These are phyloP conservation scores for Penicillium sp. DNA, from an alignment of 2,329 filamentous ascomycete species.

Conservation along the genomic window DNA sequence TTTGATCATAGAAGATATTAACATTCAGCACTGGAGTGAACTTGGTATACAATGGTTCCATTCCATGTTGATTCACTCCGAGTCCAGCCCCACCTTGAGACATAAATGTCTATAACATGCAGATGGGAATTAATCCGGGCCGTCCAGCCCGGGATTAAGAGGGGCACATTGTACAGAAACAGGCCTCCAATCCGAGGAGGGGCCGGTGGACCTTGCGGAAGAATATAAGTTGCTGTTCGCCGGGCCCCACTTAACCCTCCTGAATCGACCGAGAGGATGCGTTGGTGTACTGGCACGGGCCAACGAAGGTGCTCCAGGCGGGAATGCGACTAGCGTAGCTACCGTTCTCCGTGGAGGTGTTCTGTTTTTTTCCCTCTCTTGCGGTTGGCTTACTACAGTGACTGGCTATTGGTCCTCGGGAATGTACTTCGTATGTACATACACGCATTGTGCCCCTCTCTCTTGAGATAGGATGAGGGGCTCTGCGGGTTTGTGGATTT, in stretches of 20 bases:
- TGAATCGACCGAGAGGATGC: constrained; percentile 23
- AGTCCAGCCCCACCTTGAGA: background rate
- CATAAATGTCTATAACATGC: background rate
- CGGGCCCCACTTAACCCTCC: constrained; percentile 21
- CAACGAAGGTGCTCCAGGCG: constrained; percentile 6
- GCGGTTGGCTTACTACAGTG: background rate
- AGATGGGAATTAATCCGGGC: background rate
- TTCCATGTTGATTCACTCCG: background rate
- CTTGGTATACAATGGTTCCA: background rate
- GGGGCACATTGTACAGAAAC: constrained; percentile 1
- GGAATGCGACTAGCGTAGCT: constrained; percentile 8
- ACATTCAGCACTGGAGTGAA: background rate
- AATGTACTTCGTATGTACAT: background rate
- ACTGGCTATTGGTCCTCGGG: background rate
- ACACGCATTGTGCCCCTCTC: background rate
- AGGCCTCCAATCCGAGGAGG: constrained; percentile 7
- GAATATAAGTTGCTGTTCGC: constrained; percentile 7
- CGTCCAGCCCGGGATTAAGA: background rate
- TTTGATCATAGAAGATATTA: background rate
- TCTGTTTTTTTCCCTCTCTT: background rate
- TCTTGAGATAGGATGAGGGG: background rate
- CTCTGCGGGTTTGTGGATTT: background rate
- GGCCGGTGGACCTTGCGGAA: constrained; percentile 19
- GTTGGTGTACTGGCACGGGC: constrained; percentile 21
- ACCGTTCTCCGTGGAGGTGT: background rate